These are phyloP conservation scores for Lasiodiplodia sp. DNA, from an alignment of 2,329 filamentous ascomycete species.

Conservation along the genomic window DNA sequence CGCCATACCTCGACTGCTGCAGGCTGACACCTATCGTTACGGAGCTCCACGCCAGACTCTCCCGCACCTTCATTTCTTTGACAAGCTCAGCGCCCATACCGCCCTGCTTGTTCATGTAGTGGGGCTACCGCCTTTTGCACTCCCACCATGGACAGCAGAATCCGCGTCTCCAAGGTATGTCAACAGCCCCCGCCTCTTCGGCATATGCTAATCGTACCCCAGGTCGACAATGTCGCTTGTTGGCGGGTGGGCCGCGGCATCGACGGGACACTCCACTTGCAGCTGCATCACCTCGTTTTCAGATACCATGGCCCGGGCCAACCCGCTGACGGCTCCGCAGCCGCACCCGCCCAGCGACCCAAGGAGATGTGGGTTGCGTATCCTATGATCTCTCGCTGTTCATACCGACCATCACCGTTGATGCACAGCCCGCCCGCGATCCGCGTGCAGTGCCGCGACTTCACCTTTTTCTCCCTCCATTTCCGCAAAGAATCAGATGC, in stretches of 20 bases:
- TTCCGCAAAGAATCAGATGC: constrained; percentile 78
- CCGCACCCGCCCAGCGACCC: constrained; percentile 46
- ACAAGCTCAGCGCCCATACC: background rate
- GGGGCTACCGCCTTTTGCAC: constrained; percentile 27
- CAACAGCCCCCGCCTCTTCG: background rate
- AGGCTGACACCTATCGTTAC: constrained; percentile 15
- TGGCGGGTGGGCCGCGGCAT: constrained; percentile 64
- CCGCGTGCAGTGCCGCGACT: constrained; percentile 88
- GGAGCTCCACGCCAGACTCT: background rate
- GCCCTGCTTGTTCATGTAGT: constrained; percentile 20
- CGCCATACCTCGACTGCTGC: constrained; percentile 11
- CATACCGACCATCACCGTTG: constrained; percentile 75
- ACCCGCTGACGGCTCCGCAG: constrained; percentile 44
- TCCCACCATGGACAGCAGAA: constrained; percentile 50
- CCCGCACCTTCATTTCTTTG: background rate
- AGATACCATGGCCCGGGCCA: constrained; percentile 57
- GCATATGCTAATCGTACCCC: constrained; percentile 27
- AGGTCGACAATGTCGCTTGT: constrained; percentile 69
- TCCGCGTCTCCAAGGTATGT: constrained; percentile 55
- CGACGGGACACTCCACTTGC: constrained; percentile 67
- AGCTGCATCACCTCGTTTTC: constrained; percentile 71
- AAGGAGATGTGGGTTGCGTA: constrained; percentile 93
- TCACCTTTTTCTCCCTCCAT: constrained; percentile 91
- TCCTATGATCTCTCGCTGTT: constrained; percentile 85
- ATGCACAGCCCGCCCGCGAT: constrained; percentile 81